Base-by-base conservation (phyloP, 192 early-diverging fungal species). In the Podila minutissima region DNA sequence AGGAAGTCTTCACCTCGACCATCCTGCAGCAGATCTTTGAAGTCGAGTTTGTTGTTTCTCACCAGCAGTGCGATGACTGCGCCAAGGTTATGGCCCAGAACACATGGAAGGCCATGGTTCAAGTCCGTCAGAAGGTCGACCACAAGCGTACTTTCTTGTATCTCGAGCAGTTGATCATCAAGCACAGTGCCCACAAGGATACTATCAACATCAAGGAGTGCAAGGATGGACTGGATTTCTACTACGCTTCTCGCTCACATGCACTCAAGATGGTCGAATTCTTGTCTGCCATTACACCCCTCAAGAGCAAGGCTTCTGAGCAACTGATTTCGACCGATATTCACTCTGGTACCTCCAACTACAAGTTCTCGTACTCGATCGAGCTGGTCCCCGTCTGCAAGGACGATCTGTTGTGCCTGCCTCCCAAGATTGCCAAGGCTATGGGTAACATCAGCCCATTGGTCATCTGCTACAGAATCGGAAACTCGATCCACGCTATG, bases 131-230 rank as follows among this genome's bases (percentile, higher is more conserved):
- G 88, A 98, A 98, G 87, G 96, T 97, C 29, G 89, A 92, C 53
- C 98, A 99, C 89, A 98, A 99, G 89, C 89, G 97, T 68, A 99
- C 98, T 11, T 99, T 99, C 87, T 92, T 98, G 68, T 98, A 95
- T 84, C 90, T 99, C 11, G 98, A 99, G 83, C 98, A 99, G 85
- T 87, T 99, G 69, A 98, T 99, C 68, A 92, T 99, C 64, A 98
- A 97, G 89, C 96, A 99, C 87, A 94, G 93, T 64, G 97, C 96
- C 4, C 95, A 97, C 89, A 93, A 93, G 69, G 97, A 99, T 75
- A 98, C 98, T 9, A 96, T 93, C 72, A 99, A 99, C 84, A 99
- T 99, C 83, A 96, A 97, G 71, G 97, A 98, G 76, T 93, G 91
- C 67, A 94, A 90, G 82, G 98, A 98, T 74, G 98, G 98, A 71